Evolutionary conservation across 2,329 filamentous ascomycete species (phyloP).

Genomic region (Colletotrichum noveboracense): DNA sequence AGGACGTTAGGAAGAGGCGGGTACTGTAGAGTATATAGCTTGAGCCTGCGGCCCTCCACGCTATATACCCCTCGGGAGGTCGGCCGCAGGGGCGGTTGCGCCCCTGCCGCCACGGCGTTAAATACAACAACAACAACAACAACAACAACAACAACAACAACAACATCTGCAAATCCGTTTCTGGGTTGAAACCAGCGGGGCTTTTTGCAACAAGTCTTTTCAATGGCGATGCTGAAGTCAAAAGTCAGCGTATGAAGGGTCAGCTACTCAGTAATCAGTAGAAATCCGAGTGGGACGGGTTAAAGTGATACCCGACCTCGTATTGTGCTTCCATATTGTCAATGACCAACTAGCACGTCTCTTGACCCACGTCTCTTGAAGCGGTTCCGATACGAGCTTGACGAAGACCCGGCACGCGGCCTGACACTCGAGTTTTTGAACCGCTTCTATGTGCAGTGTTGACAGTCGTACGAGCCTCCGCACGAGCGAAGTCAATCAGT

Average conservation of each 20-base stretch:
- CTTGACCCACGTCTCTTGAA: background rate
- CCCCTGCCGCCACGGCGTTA: too few relatives aligned
- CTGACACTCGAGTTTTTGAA: fast-evolving
- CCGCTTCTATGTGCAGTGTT: fast-evolving
- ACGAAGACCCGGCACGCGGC: background rate
- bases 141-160: too few relatives aligned
- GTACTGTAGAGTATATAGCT: too few relatives aligned
- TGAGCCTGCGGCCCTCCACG: too few relatives aligned
- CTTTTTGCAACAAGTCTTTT: background rate
- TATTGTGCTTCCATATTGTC: background rate
- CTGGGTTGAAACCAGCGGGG: background rate
- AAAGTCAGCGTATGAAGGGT: background rate
- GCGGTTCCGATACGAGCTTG: background rate
- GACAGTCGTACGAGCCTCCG: background rate
- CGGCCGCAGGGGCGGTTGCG: too few relatives aligned
- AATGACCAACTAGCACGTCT: background rate
- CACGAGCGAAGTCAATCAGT: too few relatives aligned
- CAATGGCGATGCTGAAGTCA: background rate
- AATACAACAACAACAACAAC: too few relatives aligned
- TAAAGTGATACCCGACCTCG: background rate
- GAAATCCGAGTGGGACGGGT: fast-evolving
- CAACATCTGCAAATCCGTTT: fast-evolving
- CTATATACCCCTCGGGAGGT: too few relatives aligned
- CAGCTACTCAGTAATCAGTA: fast-evolving
- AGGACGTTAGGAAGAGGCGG: too few relatives aligned